These are phyloP conservation scores for Pancytospora philotis DNA, from an alignment of 371 early-diverging fungal genomes.

Conservation along the genomic window DNA sequence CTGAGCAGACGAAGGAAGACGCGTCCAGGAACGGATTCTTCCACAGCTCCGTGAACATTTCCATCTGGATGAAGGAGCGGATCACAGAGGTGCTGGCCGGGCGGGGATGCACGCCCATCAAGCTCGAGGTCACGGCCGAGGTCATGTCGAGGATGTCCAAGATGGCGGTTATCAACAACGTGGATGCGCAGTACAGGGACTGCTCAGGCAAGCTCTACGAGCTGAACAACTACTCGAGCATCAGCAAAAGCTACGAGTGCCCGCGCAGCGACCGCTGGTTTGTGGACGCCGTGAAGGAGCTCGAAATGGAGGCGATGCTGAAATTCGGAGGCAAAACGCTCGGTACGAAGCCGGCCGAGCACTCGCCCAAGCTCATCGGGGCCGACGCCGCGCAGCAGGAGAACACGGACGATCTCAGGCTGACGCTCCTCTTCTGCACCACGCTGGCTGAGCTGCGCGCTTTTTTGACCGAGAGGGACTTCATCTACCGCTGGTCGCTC, in stretches of 20 bases:
- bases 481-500: constrained; percentile 22
- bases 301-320: constrained; percentile 37
- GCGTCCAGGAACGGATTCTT: background rate
- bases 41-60: constrained; percentile 7
- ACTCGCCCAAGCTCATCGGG: constrained; percentile 9
- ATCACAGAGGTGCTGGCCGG: constrained; percentile 15
- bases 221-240: constrained; percentile 25
- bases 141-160: constrained; percentile 28
- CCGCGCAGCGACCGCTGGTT: constrained; percentile 35
- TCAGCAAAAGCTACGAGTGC: constrained; percentile 14
- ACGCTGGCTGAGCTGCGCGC: constrained; percentile 4
- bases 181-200: constrained; percentile 22
- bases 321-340: constrained; percentile 34
- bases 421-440: constrained; percentile 1
- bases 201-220: constrained; percentile 5
- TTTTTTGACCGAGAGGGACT: constrained; percentile 18
- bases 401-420: constrained; percentile 14
- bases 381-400: constrained; percentile 1
- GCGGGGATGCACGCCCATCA: constrained; percentile 10
- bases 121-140: constrained; percentile 31
- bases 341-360: constrained; percentile 1
- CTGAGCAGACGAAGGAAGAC: no score
- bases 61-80: constrained; percentile 34
- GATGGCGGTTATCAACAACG: constrained; percentile 34
- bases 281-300: constrained; percentile 35